Evolutionary conservation across 257 asterid species (phyloP), one percentile per base, ranked within the genome.

Genomic region (Vinca minor): DNA sequence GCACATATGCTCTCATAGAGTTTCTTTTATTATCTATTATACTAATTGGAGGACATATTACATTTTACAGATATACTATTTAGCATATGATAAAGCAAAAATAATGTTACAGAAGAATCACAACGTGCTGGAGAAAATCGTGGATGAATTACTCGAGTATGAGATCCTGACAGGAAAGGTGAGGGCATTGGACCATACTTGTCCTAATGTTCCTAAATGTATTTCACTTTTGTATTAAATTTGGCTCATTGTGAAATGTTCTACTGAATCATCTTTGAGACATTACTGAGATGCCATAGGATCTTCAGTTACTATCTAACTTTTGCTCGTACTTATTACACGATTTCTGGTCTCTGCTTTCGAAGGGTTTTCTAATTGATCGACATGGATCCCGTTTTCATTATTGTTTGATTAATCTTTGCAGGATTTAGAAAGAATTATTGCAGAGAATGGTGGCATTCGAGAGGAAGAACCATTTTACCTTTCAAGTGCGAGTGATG

Each of bases 111-210:
- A 78, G 82, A 83, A 74, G 68, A 92, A 92, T 73, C 74, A 71
- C 34, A 31, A 38, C 55, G 89, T 78, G 71, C 86, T 92, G 71
- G 96, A 92, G 83, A 85, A 84, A 70, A 78, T 92, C 72, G 98
- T 87, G 58, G 91, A 84, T 71, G 96, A 92, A 70, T 81, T 92
- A 77, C 83, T 92, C 17, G 81, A 87, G 70, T 82, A 71, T 58
- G 98, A 92, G 79, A 77, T 92, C 66, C 78, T 92, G 78, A 74
- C 89, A 1, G 94, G 95, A 76, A 89, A 87, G 91, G 98, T 88
- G 82, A 78, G 81, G 35, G n/a, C 52, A 21, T 34, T 35, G 62
- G 35, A 26, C 18, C 8, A 18, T 63, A 28, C 26, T 31, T 62
- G 56, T 46, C 10, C 14, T 54, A 28, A 26, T 50, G 61, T 35